Conservation (phyloP, 2,329 filamentous ascomycete species). For the Penicillium palitans region DNA sequence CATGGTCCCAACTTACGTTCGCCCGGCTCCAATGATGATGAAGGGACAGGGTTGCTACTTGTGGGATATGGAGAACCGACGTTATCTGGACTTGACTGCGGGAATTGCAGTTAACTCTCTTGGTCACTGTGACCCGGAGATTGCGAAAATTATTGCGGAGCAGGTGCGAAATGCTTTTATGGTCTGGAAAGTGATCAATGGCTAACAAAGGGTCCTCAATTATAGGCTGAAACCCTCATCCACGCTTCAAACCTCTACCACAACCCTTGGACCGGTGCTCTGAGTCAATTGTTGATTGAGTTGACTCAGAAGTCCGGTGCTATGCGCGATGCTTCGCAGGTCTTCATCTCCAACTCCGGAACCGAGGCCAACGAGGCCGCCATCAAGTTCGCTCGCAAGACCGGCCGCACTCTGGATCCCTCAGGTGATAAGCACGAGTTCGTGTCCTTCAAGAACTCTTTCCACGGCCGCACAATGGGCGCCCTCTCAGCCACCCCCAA, state of each 20-base stretch:
- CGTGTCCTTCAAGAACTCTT: constrained; percentile 86
- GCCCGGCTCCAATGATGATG: constrained; percentile 85
- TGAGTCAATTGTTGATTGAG: constrained; percentile 82
- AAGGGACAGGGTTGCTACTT: constrained; percentile 83
- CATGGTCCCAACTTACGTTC: constrained; percentile 95
- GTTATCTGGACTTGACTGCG: constrained; percentile 91
- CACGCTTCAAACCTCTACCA: constrained; percentile 97
- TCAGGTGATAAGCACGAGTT: constrained; percentile 75
- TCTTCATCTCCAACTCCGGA: constrained; percentile 95
- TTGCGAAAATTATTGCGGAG: constrained; percentile 72
- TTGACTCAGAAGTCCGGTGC: constrained; percentile 75
- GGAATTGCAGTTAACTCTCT: constrained; percentile 94
- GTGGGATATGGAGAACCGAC: constrained; percentile 84
- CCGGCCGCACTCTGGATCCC: constrained; percentile 72
- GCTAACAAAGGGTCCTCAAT: constrained; percentile 26
- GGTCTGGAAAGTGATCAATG: not conserved
- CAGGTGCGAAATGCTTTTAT: constrained; percentile 57
- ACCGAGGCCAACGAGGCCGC: constrained; percentile 97
- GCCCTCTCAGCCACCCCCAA: constrained; percentile 94
- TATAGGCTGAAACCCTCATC: constrained; percentile 68
- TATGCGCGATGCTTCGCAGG: constrained; percentile 76
- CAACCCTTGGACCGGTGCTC: constrained; percentile 89
- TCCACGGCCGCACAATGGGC: constrained; percentile 97
- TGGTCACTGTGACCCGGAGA: constrained; percentile 82
- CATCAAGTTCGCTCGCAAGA: constrained; percentile 94